phyloP scores from a whole-genome alignment of 305 asterid genomes.

The Plantago lanceolata region DNA sequence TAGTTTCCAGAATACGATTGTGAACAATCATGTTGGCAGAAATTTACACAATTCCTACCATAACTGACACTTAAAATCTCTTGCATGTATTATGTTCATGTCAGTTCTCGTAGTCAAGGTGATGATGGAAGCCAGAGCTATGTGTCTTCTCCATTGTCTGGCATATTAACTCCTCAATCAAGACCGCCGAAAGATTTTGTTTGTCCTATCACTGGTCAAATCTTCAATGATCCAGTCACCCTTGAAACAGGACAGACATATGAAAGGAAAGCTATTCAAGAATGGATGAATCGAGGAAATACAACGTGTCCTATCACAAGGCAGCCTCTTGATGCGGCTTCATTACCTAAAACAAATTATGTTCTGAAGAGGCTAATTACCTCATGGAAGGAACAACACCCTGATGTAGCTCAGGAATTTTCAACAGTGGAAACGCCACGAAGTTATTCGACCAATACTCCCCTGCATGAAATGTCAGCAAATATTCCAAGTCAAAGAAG shows the following conservation, averaged over 20 bases:
- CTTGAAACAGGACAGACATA: slow-evolving; percentile 88
- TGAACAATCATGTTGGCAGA: not conserved
- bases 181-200: slow-evolving; percentile 91
- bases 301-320: slow-evolving; percentile 82
- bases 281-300: slow-evolving; percentile 82
- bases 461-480: slow-evolving; percentile 31
- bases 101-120: slow-evolving; percentile 40
- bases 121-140: slow-evolving; percentile 55
- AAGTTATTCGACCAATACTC: slow-evolving; percentile 24
- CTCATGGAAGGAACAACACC: slow-evolving; percentile 85
- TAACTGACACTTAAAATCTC: not conserved
- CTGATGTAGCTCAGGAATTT: slow-evolving; percentile 65
- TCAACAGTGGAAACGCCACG: slow-evolving; percentile 54
- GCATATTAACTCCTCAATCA: slow-evolving; percentile 53
- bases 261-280: slow-evolving; percentile 83
- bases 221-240: slow-evolving; percentile 76
- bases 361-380: slow-evolving; percentile 73
- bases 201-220: slow-evolving; percentile 80
- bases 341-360: slow-evolving; percentile 75
- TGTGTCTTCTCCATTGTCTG: slow-evolving; percentile 54
- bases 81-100: slow-evolving; percentile 21
- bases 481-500: slow-evolving; percentile 32
- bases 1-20: not conserved
- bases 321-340: slow-evolving; percentile 62
- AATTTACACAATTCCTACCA: not conserved